Evolutionary conservation across 345 rosid species (phyloP).

Genomic region (Eucalyptus brandiana): DNA sequence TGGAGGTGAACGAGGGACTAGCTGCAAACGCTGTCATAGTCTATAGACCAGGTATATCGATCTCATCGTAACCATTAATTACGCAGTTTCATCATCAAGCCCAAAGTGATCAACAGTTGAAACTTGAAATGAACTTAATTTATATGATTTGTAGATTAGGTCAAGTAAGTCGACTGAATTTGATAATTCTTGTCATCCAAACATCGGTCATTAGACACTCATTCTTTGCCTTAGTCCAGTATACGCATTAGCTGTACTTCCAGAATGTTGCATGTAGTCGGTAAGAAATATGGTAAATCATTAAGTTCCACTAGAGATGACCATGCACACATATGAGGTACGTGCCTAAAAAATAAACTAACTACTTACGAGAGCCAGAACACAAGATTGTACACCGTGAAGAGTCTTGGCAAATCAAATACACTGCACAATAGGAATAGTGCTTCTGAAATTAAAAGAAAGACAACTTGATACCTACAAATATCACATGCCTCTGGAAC

Average conservation of each 20-base stretch:
- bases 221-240: background rate
- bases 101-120: background rate
- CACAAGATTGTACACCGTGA: background rate
- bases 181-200: background rate
- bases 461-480: background rate
- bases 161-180: background rate
- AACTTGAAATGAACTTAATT: background rate
- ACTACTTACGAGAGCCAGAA: background rate
- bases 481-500: background rate
- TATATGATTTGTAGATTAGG: background rate
- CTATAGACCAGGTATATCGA: background rate
- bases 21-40: background rate
- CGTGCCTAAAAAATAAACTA: background rate
- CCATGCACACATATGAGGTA: background rate
- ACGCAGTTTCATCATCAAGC: background rate
- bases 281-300: background rate
- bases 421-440: background rate
- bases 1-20: background rate
- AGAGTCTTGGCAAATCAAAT: background rate
- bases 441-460: background rate
- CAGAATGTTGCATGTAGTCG: background rate
- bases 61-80: background rate
- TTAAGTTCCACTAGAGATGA: background rate
- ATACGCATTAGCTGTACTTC: background rate
- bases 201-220: background rate